Conservation (phyloP, 805 yeast genomes). For the Hanseniaspora valbyensis region DNA sequence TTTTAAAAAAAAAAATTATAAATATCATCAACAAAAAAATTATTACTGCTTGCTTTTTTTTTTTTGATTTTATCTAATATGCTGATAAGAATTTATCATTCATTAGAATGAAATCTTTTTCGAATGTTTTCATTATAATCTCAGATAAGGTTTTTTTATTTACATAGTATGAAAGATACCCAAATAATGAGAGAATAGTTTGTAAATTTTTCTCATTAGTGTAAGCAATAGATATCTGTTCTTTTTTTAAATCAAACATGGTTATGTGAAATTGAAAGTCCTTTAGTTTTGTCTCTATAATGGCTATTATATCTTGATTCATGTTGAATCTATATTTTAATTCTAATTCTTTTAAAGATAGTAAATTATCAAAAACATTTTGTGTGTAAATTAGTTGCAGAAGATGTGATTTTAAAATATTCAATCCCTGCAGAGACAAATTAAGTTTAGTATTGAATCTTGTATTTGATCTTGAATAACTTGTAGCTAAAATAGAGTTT, state of each 20-base stretch:
- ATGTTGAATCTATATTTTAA: neutral
- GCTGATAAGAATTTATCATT: neutral
- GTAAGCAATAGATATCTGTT: neutral
- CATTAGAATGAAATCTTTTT: neutral
- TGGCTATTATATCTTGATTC: neutral
- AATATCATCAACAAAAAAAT: neutral
- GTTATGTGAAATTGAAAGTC: neutral
- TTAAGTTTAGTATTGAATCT: neutral
- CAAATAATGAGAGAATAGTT: conserved; percentile 3
- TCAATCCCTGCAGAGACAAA: neutral
- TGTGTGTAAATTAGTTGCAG: neutral
- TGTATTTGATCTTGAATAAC: neutral
- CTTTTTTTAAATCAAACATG: neutral
- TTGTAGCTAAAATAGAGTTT: neutral
- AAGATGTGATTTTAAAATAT: neutral
- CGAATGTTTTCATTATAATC: neutral
- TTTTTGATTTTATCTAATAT: neutral
- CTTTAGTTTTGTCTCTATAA: neutral
- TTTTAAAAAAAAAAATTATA: neutral
- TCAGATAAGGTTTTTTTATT: neutral
- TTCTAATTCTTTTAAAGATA: neutral
- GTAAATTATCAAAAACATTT: neutral
- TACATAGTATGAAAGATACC: neutral
- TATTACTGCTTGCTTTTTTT: neutral
- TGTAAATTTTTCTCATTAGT: conserved; percentile 4